Evolutionary conservation across 768 basidiomycete species (phyloP), one percentile per base, ranked within the genome.

Genomic region (Pholiota molesta): DNA sequence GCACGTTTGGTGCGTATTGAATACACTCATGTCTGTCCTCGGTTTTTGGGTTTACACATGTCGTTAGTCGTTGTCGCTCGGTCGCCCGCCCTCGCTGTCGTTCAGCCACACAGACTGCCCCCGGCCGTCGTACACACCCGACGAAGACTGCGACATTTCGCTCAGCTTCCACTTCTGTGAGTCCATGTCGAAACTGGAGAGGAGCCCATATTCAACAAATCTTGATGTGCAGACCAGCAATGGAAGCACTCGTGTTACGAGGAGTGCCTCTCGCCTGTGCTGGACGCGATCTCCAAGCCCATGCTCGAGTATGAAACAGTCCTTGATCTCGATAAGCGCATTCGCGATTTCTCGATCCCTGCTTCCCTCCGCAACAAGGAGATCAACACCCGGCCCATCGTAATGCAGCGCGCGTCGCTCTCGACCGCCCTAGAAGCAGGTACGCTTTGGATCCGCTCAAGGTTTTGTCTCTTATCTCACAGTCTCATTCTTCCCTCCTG

Each of bases 171-270:
- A 81, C 60, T 75, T 78, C 51, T 83, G 82, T 81, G 59, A 63
- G 80, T 69, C n/a, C 13, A 10, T 29, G 40, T 62, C 35, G 28
- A 42, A 64, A 42, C n/a, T 51, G 42, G 23, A 31, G 31, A 7
- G 31, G 31, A 31, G 6, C 62, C 21, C 57, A 65, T 62, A 40
- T 49, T 57, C 21, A 56, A 19, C 9, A 9, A 11, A 21, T 5
- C 49, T 5, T 21, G 35, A n/a, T 21, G 52, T 16, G 23, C 58
- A 89, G 88, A 86, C 72, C 87, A 88, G 67, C 83, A 86, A 76
- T 90, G 88, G 88, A 88, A 87, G 67, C 86, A 89, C 65, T 79
- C 80, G 0, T 90, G 86, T 68, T 87, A 86, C 66, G 67, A 79
- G 3, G 69, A 83, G 31, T 89, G 87, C 67, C 77, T 88, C 33